Base-by-base conservation (phyloP, 352 stramenopile species). In the Aphanomyces invadans region DNA sequence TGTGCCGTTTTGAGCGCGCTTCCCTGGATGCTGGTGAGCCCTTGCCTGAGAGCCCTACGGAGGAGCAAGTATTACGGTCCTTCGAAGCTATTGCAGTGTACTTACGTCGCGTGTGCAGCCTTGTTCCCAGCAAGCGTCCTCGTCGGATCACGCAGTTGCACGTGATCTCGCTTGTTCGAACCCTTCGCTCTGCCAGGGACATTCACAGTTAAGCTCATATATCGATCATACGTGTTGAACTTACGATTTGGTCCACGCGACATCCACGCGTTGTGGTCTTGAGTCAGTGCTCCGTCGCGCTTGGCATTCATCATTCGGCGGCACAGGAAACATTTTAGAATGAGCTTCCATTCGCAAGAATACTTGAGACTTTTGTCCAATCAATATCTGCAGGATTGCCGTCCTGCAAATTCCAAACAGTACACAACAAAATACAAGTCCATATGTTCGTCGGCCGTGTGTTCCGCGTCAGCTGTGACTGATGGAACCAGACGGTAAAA, bases 401-500 rank as follows among this genome's bases (percentile, higher is more conserved):
- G 46, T 54, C 46, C 17, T 54, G 46, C 23, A 54, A 54, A 54
- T 54, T 54, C 46, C 46, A 54, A 54, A 29, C 23, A 54, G 17
- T 28, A n/a, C 26, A 54, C 23, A 54, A n/a, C n/a, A n/a, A n/a
- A n/a, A n/a, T n/a, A n/a, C n/a, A n/a, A n/a, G n/a, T n/a, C n/a
- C n/a, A n/a, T n/a, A n/a, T n/a, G n/a, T n/a, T n/a, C n/a, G n/a
- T n/a, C n/a, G n/a, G n/a, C n/a, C n/a, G n/a, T n/a, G n/a, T n/a
- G n/a, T n/a, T n/a, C n/a, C n/a, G n/a, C n/a, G n/a, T n/a, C n/a
- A n/a, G n/a, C n/a, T n/a, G n/a, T n/a, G n/a, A n/a, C n/a, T n/a
- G n/a, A n/a, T n/a, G n/a, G n/a, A n/a, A n/a, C n/a, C n/a, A n/a
- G n/a, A n/a, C n/a, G n/a, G n/a, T n/a, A n/a, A n/a, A n/a, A n/a